A percentile compares a stretch with the other conserved stretches of the same genome.
Conservation (phyloP, 148 eudicot genomes). For the Beta vulgaris region DNA sequence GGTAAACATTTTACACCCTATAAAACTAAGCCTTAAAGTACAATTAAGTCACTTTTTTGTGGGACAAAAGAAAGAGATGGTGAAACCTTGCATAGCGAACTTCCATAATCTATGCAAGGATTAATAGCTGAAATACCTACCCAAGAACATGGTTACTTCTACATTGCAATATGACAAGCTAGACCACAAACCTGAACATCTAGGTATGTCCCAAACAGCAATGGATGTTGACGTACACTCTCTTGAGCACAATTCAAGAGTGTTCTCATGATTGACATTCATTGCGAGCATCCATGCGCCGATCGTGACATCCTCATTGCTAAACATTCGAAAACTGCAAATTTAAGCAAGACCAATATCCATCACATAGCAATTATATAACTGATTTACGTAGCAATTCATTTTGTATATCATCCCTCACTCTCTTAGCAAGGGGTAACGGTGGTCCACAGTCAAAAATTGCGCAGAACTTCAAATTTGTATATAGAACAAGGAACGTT, state of each 20-base stretch:
- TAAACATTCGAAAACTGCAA: conserved; percentile 91
- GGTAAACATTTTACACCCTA: too few relatives aligned
- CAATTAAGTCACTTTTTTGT: background rate
- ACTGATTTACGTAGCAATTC: background rate
- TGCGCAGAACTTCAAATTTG: too few relatives aligned
- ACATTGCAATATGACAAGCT: background rate
- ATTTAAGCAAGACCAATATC: conserved; percentile 15
- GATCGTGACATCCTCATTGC: conserved; percentile 94
- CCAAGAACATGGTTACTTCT: background rate
- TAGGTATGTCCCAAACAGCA: conserved; percentile 99
- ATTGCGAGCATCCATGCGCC: conserved; percentile 99
- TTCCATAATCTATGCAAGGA: background rate
- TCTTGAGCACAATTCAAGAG: conserved; percentile 54
- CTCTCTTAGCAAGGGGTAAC: too few relatives aligned
- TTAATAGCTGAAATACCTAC: background rate
- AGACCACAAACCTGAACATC: conserved; percentile 76
- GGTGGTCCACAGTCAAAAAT: too few relatives aligned
- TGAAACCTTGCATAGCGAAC: background rate
- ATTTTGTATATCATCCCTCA: background rate
- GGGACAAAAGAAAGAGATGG: background rate
- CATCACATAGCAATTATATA: conserved; percentile 3
- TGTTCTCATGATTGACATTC: conserved; percentile 92
- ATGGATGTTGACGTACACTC: conserved; percentile 71
- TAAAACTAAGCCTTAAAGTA: background rate
- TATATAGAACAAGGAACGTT: too few relatives aligned